Percentiles rank a stretch among this genome's conserved stretches.
Conservation (phyloP, 2,329 filamentous ascomycete genomes). For the Corinectria fuckeliana region DNA sequence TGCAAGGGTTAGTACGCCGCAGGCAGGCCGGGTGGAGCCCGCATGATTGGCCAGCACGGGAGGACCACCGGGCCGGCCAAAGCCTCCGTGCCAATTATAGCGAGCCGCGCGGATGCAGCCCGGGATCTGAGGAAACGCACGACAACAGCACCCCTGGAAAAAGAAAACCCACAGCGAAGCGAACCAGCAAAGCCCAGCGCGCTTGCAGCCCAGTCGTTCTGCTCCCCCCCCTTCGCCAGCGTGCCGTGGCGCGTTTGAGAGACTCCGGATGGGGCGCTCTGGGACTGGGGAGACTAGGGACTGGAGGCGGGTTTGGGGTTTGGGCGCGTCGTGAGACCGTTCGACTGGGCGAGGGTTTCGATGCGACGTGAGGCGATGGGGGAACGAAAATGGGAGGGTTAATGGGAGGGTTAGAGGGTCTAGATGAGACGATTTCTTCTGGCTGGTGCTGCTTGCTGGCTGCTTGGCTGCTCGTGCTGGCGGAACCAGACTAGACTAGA, state of each 20-base stretch:
- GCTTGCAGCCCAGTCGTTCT: background rate
- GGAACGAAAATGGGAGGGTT: background rate
- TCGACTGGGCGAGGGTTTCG: conserved; percentile 27
- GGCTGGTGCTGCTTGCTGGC: conserved; percentile 5
- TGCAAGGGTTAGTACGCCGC: conserved; percentile 17
- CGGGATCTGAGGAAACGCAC: conserved; percentile 28
- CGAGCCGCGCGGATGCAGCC: conserved; percentile 26
- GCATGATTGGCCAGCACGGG: conserved; percentile 29
- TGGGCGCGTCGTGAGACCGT: conserved; percentile 37
- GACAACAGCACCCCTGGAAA: background rate
- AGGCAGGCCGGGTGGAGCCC: conserved; percentile 28
- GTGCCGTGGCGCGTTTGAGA: conserved; percentile 9
- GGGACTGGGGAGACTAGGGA: conserved; percentile 13
- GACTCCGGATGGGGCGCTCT: background rate
- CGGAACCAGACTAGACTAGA: too few relatives aligned
- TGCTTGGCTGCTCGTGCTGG: too few relatives aligned
- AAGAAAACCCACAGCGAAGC: too few relatives aligned
- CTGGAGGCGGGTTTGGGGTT: conserved; percentile 22
- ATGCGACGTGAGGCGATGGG: conserved; percentile 23
- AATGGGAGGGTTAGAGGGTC: background rate
- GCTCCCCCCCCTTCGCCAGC: background rate
- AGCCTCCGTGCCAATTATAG: conserved; percentile 26
- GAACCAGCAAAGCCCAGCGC: too few relatives aligned
- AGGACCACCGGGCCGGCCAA: conserved; percentile 21
- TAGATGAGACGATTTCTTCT: conserved; percentile 1